Conservation (phyloP, 169 alveolate species). For the Neospora caninum region DNA sequence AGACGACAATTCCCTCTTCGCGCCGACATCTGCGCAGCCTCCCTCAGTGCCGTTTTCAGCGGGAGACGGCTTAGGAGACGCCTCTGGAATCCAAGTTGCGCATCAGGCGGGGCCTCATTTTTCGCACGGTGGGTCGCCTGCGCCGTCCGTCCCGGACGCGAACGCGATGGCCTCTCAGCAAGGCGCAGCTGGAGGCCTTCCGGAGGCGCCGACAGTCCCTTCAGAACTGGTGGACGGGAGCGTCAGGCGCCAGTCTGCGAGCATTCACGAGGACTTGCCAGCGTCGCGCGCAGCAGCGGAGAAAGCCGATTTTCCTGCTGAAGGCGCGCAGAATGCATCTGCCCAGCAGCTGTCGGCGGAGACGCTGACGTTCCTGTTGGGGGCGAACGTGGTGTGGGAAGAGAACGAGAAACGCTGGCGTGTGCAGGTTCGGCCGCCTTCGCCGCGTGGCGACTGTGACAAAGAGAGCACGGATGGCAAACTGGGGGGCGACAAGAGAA, state of each 20-base stretch:
- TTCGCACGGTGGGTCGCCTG: neutral
- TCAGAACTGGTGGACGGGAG: neutral
- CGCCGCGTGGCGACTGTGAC: neutral
- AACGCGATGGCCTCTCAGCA: neutral
- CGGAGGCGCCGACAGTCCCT: no score
- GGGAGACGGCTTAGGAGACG: neutral
- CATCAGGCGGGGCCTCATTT: neutral
- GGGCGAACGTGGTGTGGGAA: slow-evolving; percentile 12
- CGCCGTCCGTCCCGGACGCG: neutral
- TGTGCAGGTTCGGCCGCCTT: neutral
- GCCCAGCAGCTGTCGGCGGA: slow-evolving; percentile 35
- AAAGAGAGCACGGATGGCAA: neutral
- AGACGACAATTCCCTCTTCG: neutral
- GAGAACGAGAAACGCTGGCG: slow-evolving; percentile 11
- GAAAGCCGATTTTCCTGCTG: neutral
- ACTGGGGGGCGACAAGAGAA: neutral
- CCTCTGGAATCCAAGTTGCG: no score
- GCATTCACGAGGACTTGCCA: neutral
- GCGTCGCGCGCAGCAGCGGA: neutral
- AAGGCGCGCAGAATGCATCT: neutral
- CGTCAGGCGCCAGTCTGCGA: neutral
- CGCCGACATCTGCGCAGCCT: neutral
- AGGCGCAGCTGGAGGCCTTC: no score
- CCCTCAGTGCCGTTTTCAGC: neutral
- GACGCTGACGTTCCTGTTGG: neutral